Base-by-base conservation (phyloP, 306 rosid species). In the Quercus variabilis region DNA sequence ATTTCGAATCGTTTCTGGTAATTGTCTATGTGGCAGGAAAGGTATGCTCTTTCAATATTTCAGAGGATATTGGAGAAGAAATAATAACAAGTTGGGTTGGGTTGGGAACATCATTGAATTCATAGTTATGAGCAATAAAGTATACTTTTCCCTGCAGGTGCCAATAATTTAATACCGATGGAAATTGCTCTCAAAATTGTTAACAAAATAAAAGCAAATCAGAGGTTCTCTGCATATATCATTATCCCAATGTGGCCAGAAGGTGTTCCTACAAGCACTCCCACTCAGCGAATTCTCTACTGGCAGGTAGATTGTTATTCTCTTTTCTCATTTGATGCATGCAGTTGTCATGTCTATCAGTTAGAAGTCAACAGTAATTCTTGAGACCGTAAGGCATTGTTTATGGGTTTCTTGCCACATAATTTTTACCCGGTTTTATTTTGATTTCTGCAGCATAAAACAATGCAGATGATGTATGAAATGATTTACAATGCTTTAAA, bases 381-480 rank as follows among this genome's bases (percentile, higher is more conserved):
- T 28, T 54, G 28, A 55, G 64, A 70, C 43, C 19, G 12, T 51
- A 58, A 21, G 26, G 30, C 21, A 21, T 76, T 71, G 23, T 63
- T 63, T 69, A 63, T 49, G 74, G 49, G 30, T 65, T 73, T 69
- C 23, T 9, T 67, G 41, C 46, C 67, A 26, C 70, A 13, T 54
- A 41, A 59, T 31, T 74, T 73, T 75, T 41, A 82, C 74, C 11
- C 26, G 9, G 80, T 71, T 60, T 43, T 67, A 63, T 19, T 64
- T 80, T 75, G 62, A 21, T 72, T 78, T 69, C 69, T 84, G 76
- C 91, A 94, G 98, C 77, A 83, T 81, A 89, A 93, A 77, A 94
- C 98, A 73, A 94, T 94, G 97, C 89, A 94, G 85, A 92, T 92
- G 98, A 94, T 94, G 98, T 94, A 94, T 63, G 91, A 84, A 71